phyloP scores from a whole-genome alignment of 2,329 filamentous ascomycete species.

The Aspergillus pseudoterreus region DNA sequence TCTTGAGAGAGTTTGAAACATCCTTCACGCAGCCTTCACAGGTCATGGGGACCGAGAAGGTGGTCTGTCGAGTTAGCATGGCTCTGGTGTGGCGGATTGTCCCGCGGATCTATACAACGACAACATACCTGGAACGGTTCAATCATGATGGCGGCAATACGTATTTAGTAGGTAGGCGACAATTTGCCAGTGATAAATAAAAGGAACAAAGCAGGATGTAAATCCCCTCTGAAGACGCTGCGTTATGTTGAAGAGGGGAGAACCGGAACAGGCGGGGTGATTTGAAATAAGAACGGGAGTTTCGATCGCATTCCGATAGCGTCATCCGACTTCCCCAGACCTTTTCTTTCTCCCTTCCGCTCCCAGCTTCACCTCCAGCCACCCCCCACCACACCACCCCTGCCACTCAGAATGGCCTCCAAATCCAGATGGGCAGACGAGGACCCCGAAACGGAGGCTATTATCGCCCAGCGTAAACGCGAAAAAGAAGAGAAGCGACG shows the following conservation, averaged over 20 bases:
- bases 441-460: slow-evolving; percentile 72
- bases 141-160: slow-evolving; percentile 32
- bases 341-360: slow-evolving; percentile 14
- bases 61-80: slow-evolving; percentile 58
- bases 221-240: slow-evolving; percentile 6
- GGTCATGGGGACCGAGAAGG: slow-evolving; percentile 90
- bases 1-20: slow-evolving; percentile 73
- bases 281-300: slow-evolving; percentile 24
- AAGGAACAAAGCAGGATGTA: not conserved
- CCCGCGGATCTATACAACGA: not conserved
- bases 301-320: slow-evolving; percentile 18
- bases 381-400: slow-evolving; percentile 1
- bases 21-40: slow-evolving; percentile 87
- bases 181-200: not conserved
- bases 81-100: not conserved
- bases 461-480: slow-evolving; percentile 63
- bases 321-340: slow-evolving; percentile 17
- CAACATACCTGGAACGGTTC: slow-evolving; percentile 44
- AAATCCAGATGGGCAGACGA: slow-evolving; percentile 86
- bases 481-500: slow-evolving; percentile 90
- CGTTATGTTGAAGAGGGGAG: slow-evolving; percentile 1
- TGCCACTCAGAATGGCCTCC: slow-evolving; percentile 50
- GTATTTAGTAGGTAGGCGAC: not conserved
- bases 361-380: not conserved
- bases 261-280: slow-evolving; percentile 23